Percentiles rank a stretch among this genome's conserved stretches.
These are phyloP conservation scores for Leucocoprinus leucothites DNA, from an alignment of 768 basidiomycete species.

Conservation along the genomic window DNA sequence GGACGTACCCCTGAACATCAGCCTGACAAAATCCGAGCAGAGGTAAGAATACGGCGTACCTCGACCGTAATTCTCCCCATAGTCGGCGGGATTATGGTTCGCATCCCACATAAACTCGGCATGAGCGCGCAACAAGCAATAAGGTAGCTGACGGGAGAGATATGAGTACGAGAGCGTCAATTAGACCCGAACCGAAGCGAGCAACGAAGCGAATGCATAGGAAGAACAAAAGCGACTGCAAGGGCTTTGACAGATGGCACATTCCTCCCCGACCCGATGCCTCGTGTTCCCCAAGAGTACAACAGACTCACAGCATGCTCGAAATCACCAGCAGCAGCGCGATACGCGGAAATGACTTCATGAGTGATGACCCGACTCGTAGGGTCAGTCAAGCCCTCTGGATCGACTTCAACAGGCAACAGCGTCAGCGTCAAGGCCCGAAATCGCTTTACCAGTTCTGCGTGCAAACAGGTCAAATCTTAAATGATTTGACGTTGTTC, in stretches of 20 bases:
- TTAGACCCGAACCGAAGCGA: background rate
- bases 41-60: conserved; percentile 38
- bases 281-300: conserved; percentile 72
- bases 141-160: conserved; percentile 59
- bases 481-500: background rate
- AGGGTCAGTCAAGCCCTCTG: conserved; percentile 56
- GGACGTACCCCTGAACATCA: background rate
- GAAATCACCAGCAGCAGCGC: conserved; percentile 84
- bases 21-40: conserved; percentile 3
- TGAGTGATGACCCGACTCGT: conserved; percentile 82
- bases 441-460: conserved; percentile 14
- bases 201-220: background rate
- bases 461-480: background rate
- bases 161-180: background rate
- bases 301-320: conserved; percentile 77
- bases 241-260: background rate
- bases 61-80: conserved; percentile 80
- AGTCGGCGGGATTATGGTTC: conserved; percentile 78
- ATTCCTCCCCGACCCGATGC: conserved; percentile 81
- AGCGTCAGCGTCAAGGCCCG: conserved; percentile 15
- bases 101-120: conserved; percentile 83
- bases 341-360: conserved; percentile 61
- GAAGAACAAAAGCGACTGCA: background rate
- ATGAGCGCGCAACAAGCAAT: conserved; percentile 72
- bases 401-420: conserved; percentile 16